These are phyloP conservation scores for Lecanicillium sp. DNA, from an alignment of 2,329 filamentous ascomycete species.

Conservation along the genomic window DNA sequence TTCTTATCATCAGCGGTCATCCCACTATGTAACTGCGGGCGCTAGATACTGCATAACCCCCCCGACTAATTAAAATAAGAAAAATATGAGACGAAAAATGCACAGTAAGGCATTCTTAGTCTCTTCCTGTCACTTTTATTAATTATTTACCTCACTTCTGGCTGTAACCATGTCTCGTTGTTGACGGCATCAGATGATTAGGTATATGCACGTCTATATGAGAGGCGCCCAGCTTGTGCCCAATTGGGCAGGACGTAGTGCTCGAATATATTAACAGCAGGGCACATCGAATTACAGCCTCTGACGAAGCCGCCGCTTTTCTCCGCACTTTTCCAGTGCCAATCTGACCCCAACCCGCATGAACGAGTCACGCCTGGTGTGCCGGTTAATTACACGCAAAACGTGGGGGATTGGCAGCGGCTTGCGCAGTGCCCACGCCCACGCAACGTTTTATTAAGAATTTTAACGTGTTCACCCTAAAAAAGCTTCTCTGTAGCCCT, in stretches of 20 bases:
- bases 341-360: neutral
- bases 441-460: slow-evolving; percentile 11
- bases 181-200: slow-evolving; percentile 4
- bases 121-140: neutral
- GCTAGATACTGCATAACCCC: too few species aligned
- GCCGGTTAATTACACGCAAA: neutral
- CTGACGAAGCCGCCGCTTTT: neutral
- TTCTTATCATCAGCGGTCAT: too few species aligned
- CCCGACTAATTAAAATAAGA: too few species aligned
- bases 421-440: neutral
- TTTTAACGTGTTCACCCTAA: neutral
- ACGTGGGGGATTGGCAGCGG: slow-evolving; percentile 1
- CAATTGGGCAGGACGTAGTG: slow-evolving; percentile 5
- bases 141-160: neutral
- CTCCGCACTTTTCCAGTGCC: too few species aligned
- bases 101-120: neutral
- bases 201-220: neutral
- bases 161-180: neutral
- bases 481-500: too few species aligned
- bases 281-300: neutral
- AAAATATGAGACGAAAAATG: too few species aligned
- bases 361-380: neutral
- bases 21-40: too few species aligned
- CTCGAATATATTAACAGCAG: slow-evolving; percentile 4
- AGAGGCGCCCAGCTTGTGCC: neutral